Base-by-base conservation (phyloP, 2,329 filamentous ascomycete genomes). In the Phyllosticta ampelicida region DNA sequence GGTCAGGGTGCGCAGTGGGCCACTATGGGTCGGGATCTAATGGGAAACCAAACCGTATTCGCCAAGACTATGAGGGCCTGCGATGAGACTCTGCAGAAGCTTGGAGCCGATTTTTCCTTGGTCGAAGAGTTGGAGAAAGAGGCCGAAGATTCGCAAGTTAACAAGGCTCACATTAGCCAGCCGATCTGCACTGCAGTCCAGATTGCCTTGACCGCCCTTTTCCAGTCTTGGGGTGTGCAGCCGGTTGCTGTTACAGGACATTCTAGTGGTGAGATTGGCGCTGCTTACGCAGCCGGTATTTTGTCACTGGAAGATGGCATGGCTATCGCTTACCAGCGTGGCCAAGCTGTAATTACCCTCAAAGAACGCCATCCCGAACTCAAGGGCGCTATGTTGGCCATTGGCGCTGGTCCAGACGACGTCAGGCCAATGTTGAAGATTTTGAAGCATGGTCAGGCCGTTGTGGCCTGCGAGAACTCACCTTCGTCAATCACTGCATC, bases 401-500 rank as follows among this genome's bases (percentile, higher is more conserved):
- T 56, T 6, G 58, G 58, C 8, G 51, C 48, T 13, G 30, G 54
- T 5, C 54, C 50, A 3, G 58, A 60, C 0, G 58, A 54, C 19
- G 20, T 54, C 5, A 36, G 49, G 8, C 54, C 54, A 16, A 23
- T 56, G 30, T n/a, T 59, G 16, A 52, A 55, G 53, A 55, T n/a
- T 21, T 28, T 56, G 5, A 26, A 19, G n/a, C 36, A 29, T 4
- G 58, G 59, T 0, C 20, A 56, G 6, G 54, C 58, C 60, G 58
- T 55, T 9, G 54, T 67, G 10, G 68, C 68, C 6, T 69, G 66
- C 50, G 60, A 67, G 52, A 80, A 80, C 62, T 71, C 70, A 26
- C 70, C 75, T 0, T 54, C 61, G 0, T 74, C 71, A 36, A 65
- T 78, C 1, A 80, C 78, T 0, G 44, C 78, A 0, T 77, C 76